A percentile compares a stretch with the other conserved stretches of the same genome.
Evolutionary conservation across 1,284 basidiomycete genomes (phyloP).

Genomic region (Acaromyces ingoldii): DNA sequence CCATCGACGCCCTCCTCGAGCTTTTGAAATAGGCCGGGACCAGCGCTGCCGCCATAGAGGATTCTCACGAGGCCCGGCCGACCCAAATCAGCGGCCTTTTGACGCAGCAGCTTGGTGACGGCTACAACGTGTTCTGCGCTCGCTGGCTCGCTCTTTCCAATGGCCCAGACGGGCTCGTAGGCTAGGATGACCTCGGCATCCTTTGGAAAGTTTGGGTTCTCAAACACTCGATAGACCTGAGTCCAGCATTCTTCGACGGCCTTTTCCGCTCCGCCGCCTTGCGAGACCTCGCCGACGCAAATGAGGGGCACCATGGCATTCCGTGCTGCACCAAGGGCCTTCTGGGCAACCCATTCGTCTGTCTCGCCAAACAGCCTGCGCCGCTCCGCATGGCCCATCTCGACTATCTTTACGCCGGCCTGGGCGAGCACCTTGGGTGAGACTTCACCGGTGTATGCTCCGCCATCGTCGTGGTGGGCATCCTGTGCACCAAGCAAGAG

Average conservation of each 20-base stretch:
- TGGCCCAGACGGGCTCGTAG: slow-evolving; percentile 48
- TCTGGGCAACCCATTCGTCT: slow-evolving; percentile 32
- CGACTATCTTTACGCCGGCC: slow-evolving; percentile 34
- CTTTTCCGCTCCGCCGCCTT: slow-evolving; percentile 18
- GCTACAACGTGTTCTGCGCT: slow-evolving; percentile 38
- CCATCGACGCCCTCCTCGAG: slow-evolving; percentile 42
- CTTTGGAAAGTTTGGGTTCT: neutral
- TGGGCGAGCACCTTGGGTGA: slow-evolving; percentile 36
- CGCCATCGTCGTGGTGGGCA: slow-evolving; percentile 27
- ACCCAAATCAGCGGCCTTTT: slow-evolving; percentile 9
- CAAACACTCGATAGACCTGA: slow-evolving; percentile 32
- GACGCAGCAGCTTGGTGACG: slow-evolving; percentile 35
- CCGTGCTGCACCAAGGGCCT: slow-evolving; percentile 24
- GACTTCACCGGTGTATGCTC: slow-evolving; percentile 44
- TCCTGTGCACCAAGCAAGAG: slow-evolving; percentile 41
- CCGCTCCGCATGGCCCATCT: slow-evolving; percentile 46
- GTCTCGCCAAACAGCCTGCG: slow-evolving; percentile 40
- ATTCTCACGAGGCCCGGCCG: slow-evolving; percentile 21
- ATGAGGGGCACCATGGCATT: slow-evolving; percentile 39
- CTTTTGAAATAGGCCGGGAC: slow-evolving; percentile 36
- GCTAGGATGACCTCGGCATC: slow-evolving; percentile 32
- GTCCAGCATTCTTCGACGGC: slow-evolving; percentile 40
- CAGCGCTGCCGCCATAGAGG: slow-evolving; percentile 42
- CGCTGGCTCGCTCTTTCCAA: slow-evolving; percentile 36
- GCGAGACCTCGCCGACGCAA: slow-evolving; percentile 36